Evolutionary conservation across 202 grass and related monocot species (phyloP).

Genomic region (Sporobolus alterniflorus): DNA sequence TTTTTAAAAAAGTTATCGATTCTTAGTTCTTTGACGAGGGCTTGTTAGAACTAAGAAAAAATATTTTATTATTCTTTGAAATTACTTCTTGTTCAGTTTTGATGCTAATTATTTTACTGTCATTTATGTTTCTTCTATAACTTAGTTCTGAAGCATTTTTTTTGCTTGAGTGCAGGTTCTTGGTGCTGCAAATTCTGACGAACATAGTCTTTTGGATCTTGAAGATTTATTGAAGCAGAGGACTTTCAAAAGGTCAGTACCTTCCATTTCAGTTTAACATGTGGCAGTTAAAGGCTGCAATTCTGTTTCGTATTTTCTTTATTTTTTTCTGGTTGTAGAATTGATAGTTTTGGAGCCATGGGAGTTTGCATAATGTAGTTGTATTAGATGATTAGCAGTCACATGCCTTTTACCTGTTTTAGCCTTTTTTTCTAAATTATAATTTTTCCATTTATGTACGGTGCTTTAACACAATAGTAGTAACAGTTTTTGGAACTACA

Average conservation of each 20-base stretch:
- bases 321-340: slow-evolving; percentile 7
- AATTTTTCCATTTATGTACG: neutral
- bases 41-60: neutral
- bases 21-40: neutral
- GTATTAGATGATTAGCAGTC: neutral
- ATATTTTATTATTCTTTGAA: neutral
- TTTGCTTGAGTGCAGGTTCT: slow-evolving; percentile 28
- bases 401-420: neutral
- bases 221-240: slow-evolving; percentile 59
- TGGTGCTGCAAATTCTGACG: slow-evolving; percentile 29
- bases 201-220: slow-evolving; percentile 26
- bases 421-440: neutral
- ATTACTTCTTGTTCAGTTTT: neutral
- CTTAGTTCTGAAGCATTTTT: neutral
- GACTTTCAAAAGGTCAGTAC: slow-evolving; percentile 64
- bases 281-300: slow-evolving; percentile 9
- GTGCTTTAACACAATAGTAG: neutral
- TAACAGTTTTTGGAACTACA: slow-evolving; percentile 7
- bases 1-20: neutral
- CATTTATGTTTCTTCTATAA: neutral
- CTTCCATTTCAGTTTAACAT: neutral
- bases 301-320: slow-evolving; percentile 12
- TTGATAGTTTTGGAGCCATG: neutral
- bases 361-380: neutral
- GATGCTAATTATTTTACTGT: neutral